A percentile compares a stretch with the other conserved stretches of the same genome.
Evolutionary conservation across 805 yeast genomes (phyloP).

Genomic region (Debaryomyces tyrocola): DNA sequence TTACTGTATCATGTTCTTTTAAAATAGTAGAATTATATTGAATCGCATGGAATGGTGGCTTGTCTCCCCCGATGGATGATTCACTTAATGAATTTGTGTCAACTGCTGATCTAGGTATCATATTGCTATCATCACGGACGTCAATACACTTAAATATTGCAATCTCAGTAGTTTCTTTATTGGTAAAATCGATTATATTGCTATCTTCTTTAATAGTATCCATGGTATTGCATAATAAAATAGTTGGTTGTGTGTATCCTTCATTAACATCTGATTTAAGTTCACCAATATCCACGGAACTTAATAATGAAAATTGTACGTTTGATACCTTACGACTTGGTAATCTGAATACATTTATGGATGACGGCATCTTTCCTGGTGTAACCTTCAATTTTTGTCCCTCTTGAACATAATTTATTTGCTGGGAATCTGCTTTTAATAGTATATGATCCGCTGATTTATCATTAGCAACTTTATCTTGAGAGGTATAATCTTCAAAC

Average conservation of each 20-base stretch:
- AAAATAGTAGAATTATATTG: slow-evolving; percentile 41
- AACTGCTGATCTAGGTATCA: slow-evolving; percentile 52
- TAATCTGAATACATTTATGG: slow-evolving; percentile 2
- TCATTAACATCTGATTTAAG: slow-evolving; percentile 6
- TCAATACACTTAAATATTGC: slow-evolving; percentile 48
- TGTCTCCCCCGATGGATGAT: slow-evolving; percentile 55
- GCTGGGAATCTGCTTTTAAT: slow-evolving; percentile 18
- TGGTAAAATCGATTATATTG: slow-evolving; percentile 36
- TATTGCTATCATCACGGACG: slow-evolving; percentile 30
- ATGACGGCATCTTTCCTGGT: not conserved
- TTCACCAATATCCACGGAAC: slow-evolving; percentile 12
- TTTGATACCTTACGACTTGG: not conserved
- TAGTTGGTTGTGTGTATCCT: slow-evolving; percentile 11
- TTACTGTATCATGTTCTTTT: slow-evolving; percentile 47
- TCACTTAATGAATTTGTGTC: slow-evolving; percentile 40
- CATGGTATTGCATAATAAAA: slow-evolving; percentile 20
- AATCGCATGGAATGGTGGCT: slow-evolving; percentile 49
- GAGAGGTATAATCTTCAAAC: slow-evolving; percentile 45
- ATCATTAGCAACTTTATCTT: slow-evolving; percentile 26
- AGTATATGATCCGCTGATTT: slow-evolving; percentile 10
- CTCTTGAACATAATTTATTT: slow-evolving; percentile 11
- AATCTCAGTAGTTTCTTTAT: slow-evolving; percentile 31
- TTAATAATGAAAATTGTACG: slow-evolving; percentile 17
- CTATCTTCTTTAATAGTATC: slow-evolving; percentile 5
- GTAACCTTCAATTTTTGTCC: slow-evolving; percentile 4